phyloP scores from a whole-genome alignment of 495 filamentous ascomycete genomes.

The Aspergillus incahuasiensis region DNA sequence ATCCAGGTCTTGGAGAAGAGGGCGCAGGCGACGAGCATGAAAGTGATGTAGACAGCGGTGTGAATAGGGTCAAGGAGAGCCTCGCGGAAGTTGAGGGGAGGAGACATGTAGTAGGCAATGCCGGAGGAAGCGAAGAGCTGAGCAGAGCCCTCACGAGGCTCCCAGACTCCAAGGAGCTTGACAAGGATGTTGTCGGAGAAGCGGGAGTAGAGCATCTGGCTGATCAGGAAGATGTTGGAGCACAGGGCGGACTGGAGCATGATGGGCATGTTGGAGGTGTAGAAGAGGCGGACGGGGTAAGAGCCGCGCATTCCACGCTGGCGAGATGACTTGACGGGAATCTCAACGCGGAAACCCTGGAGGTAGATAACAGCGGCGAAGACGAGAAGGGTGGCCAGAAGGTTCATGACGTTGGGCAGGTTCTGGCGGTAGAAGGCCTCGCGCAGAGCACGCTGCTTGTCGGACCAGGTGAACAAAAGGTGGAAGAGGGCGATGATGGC shows the following conservation, averaged over 20 bases:
- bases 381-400: conserved; percentile 85
- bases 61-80: conserved; percentile 95
- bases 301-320: conserved; percentile 94
- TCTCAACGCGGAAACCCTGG: conserved; percentile 99
- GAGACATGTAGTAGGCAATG: conserved; percentile 99
- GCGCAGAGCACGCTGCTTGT: conserved; percentile 94
- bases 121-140: conserved; percentile 91
- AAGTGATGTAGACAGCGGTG: conserved; percentile 90
- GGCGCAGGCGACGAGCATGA: conserved; percentile 96
- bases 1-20: conserved; percentile 99
- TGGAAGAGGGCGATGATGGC: conserved; percentile 98
- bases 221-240: conserved; percentile 98
- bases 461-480: conserved; percentile 93
- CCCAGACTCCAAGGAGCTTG: conserved; percentile 95
- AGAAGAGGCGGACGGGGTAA: conserved; percentile 66
- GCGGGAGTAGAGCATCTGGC: conserved; percentile 97
- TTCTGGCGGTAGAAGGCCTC: conserved; percentile 99
- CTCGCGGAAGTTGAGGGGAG: conserved; percentile 94
- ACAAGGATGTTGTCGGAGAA: conserved; percentile 98
- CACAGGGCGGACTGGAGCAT: conserved; percentile 98
- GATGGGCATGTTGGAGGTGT: conserved; percentile 82
- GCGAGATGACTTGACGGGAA: conserved; percentile 98
- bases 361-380: conserved; percentile 99
- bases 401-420: conserved; percentile 99
- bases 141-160: conserved; percentile 90